Percentiles rank a stretch among this genome's conserved stretches.
Conservation (phyloP, 2,329 filamentous ascomycete species). For the Xylariaceae sp. region DNA sequence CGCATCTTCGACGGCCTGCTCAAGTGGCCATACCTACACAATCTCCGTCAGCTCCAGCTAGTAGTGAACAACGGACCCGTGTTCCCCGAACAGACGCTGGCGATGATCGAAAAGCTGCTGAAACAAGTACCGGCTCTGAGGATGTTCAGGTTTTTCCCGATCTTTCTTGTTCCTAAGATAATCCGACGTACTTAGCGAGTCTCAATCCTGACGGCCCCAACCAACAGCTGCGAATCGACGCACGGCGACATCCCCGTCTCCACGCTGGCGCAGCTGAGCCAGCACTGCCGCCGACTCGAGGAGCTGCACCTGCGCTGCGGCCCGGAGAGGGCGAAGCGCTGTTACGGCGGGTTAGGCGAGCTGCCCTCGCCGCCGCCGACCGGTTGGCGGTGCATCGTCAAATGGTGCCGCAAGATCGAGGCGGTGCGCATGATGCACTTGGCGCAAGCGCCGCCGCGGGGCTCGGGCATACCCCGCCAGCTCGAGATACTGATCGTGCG, state of each 20-base stretch:
- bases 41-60: slow-evolving; percentile 13
- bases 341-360: slow-evolving; percentile 8
- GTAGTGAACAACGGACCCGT: slow-evolving; percentile 9
- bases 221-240: slow-evolving; percentile 18
- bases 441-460: slow-evolving; percentile 2
- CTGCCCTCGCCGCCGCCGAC: too few relatives aligned
- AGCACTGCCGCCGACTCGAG: slow-evolving; percentile 2
- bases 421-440: slow-evolving; percentile 15
- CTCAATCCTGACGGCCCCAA: too few relatives aligned
- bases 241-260: slow-evolving; percentile 18
- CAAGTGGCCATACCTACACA: slow-evolving; percentile 14
- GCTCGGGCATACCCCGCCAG: slow-evolving; percentile 6
- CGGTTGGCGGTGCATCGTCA: slow-evolving; percentile 12
- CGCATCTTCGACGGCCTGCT: slow-evolving; percentile 10
- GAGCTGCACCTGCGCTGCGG: slow-evolving; percentile 21
- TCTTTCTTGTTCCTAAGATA: not conserved
- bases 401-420: slow-evolving; percentile 10
- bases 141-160: slow-evolving; percentile 19
- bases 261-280: slow-evolving; percentile 4
- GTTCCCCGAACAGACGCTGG: slow-evolving; percentile 7
- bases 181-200: not conserved
- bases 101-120: slow-evolving; percentile 11
- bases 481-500: slow-evolving; percentile 2
- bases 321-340: not conserved
- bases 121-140: slow-evolving; percentile 4